Percentiles rank a stretch among this genome's conserved stretches.
These are phyloP conservation scores for Lanmaoa rubissima DNA, from an alignment of 768 basidiomycete genomes.

Conservation along the genomic window DNA sequence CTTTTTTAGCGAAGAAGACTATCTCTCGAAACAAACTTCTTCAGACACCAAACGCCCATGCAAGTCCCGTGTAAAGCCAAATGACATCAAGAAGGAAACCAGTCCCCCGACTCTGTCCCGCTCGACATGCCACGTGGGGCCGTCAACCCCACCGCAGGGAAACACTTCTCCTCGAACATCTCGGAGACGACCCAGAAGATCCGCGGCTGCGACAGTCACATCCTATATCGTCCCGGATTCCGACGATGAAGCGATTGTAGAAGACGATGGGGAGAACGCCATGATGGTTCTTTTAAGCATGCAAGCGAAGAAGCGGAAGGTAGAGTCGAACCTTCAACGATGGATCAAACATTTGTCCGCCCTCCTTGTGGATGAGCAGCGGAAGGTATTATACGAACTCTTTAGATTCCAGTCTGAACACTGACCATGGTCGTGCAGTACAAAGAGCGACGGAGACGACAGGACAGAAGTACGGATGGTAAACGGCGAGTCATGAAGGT, in stretches of 20 bases:
- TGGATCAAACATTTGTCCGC: constrained; percentile 69
- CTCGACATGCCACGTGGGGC: constrained; percentile 14
- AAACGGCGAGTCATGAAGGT: constrained; percentile 64
- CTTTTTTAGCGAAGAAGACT: constrained; percentile 68
- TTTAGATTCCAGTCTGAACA: not conserved
- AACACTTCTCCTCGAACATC: constrained; percentile 26
- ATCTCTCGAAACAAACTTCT: constrained; percentile 41
- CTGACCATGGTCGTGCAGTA: constrained; percentile 40
- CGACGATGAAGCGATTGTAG: constrained; percentile 59
- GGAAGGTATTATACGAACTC: constrained; percentile 48
- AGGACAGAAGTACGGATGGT: constrained; percentile 45
- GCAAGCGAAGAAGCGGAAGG: constrained; percentile 37
- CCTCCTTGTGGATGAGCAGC: constrained; percentile 63
- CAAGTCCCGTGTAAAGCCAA: constrained; percentile 25
- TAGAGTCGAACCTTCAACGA: constrained; percentile 49
- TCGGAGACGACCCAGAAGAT: constrained; percentile 60
- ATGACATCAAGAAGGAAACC: constrained; percentile 44
- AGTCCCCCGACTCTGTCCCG: constrained; percentile 33
- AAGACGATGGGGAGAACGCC: constrained; percentile 36
- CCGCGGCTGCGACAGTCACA: constrained; percentile 47
- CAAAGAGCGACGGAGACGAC: constrained; percentile 57
- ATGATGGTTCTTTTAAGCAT: constrained; percentile 30
- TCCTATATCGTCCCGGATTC: constrained; percentile 71
- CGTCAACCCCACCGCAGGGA: constrained; percentile 11
- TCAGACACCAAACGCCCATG: constrained; percentile 24